Evolutionary conservation across 2,329 filamentous ascomycete genomes (phyloP), one percentile per base, ranked within the genome.

Genomic region (Monosporascus sp.): DNA sequence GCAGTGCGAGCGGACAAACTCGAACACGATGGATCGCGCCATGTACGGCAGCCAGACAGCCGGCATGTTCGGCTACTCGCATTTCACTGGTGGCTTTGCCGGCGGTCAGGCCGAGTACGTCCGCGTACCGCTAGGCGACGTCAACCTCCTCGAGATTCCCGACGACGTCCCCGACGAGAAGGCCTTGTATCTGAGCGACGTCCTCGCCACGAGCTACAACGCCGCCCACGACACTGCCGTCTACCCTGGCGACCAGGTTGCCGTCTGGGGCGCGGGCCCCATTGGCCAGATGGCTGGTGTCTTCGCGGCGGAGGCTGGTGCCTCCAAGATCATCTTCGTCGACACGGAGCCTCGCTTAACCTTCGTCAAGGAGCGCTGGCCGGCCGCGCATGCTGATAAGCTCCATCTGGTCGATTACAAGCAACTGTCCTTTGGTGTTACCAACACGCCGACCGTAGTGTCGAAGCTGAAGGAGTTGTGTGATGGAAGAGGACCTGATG

Each of bases 71-170:
- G 86, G 86, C 1, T 89, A 88, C 64, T 85, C 82, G 3, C 86
- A 91, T 65, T 89, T 96, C 65, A 91, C 88, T 0, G 91, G 90
- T 7, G 91, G 91, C 0, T 96, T 93, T 65, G 89, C 90, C 1
- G 90, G 91, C 48, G 91, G 91, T 0, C 91, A 96, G 70, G 88
- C 90, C 4, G 91, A 96, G 72, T 96, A 91, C 63, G 86, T 92
- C 0, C 82, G 91, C 7, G 89, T 95, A 7, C 90, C 91, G 0
- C 81, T 85, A 31, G 91, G 84, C 28, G 88, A 94, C 61, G 85
- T 90, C 55, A 96, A 96, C 65, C 75, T 96, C 22, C 77, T 96
- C 14, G 84, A 86, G 62, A 82, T 96, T 6, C 91, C 91, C 1
- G 85, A 88, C 51, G 80, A 81, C 60, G 86, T 96, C 0, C 88